These are phyloP conservation scores for Magnaporthiopsis poae DNA, from an alignment of 2,329 filamentous ascomycete species.

Conservation along the genomic window DNA sequence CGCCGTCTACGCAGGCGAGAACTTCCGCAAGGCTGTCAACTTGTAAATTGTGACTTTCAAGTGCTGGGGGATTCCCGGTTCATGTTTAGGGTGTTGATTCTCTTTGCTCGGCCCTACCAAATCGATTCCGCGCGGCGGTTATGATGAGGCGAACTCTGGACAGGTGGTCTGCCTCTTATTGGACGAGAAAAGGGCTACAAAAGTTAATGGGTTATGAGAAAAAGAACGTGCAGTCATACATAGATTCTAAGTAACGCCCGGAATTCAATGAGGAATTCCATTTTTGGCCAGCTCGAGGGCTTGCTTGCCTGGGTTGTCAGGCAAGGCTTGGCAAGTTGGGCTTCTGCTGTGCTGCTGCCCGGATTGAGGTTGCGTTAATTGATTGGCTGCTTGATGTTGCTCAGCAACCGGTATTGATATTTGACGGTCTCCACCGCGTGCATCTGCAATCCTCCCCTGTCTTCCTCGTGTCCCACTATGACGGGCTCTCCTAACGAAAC, in stretches of 20 bases:
- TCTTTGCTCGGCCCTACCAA: not conserved
- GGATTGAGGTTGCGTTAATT: not conserved
- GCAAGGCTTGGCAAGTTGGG: not conserved
- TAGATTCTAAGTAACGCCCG: not conserved
- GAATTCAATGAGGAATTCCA: not conserved
- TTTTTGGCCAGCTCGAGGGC: not conserved
- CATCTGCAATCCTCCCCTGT: not conserved
- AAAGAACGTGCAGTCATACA: slow-evolving; percentile 6
- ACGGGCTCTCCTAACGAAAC: not conserved
- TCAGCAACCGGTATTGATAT: not conserved
- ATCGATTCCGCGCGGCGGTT: not conserved
- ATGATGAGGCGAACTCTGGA: not conserved
- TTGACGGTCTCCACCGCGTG: not conserved
- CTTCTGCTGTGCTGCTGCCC: not conserved
- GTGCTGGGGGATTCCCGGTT: not conserved
- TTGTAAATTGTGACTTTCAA: slow-evolving; percentile 46
- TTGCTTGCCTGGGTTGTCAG: not conserved
- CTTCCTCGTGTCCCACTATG: not conserved
- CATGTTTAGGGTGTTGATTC: not conserved
- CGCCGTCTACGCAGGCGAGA: slow-evolving; percentile 81
- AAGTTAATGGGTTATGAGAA: slow-evolving; percentile 6
- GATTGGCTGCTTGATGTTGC: not conserved
- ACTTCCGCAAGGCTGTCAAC: slow-evolving; percentile 86
- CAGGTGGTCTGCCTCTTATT: not conserved
- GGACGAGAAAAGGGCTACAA: not conserved